phyloP scores from a whole-genome alignment of 768 basidiomycete species.

The Kwoniella europaea region DNA sequence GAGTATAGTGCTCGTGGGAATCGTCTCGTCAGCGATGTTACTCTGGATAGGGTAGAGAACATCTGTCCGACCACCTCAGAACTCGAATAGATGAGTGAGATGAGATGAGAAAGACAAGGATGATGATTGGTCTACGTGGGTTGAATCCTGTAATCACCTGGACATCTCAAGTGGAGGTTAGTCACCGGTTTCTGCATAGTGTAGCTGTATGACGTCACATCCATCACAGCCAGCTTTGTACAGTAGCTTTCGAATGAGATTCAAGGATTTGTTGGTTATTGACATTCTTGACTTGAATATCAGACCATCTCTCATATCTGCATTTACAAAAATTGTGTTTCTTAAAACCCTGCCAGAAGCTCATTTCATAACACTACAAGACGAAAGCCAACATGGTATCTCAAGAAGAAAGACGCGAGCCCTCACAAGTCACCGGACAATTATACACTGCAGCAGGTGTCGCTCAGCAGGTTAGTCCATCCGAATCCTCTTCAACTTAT shows the following conservation, averaged over 20 bases:
- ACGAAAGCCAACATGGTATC: constrained; percentile 6
- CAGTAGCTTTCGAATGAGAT: not conserved
- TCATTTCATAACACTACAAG: not conserved
- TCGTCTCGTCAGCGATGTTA: not conserved
- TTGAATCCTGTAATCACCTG: not conserved
- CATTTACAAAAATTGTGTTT: not conserved
- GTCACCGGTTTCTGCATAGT: not conserved
- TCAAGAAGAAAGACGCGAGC: constrained; percentile 21
- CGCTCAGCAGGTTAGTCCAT: constrained; percentile 15
- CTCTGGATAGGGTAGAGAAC: not conserved
- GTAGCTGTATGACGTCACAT: constrained; percentile 15
- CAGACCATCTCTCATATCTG: not conserved
- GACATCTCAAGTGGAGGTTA: constrained; percentile 18
- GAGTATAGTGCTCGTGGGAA: not conserved
- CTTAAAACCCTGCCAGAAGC: not conserved
- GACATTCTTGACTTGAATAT: too few relatives aligned
- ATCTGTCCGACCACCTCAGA: not conserved
- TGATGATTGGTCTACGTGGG: constrained; percentile 4
- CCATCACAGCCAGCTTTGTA: too few relatives aligned
- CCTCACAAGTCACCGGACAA: constrained; percentile 22
- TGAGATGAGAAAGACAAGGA: not conserved
- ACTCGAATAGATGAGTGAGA: too few relatives aligned
- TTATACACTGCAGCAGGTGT: constrained; percentile 12
- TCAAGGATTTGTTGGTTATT: not conserved
- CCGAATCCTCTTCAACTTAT: too few relatives aligned